Conservation (phyloP, 495 filamentous ascomycete species). For the Aspergillus conjunctus region DNA sequence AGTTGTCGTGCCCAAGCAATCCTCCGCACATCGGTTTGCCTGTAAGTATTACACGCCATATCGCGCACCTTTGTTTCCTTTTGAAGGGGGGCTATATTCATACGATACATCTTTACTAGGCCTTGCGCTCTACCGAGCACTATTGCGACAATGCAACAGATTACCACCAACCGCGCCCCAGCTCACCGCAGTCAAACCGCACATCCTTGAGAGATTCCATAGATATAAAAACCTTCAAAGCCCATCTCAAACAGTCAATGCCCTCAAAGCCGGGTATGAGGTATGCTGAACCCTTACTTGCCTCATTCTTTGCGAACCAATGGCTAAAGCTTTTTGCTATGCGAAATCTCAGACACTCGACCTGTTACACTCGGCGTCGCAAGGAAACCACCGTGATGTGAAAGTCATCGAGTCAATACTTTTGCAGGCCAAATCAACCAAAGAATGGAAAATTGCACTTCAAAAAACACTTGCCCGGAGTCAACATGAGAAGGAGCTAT, state of each 20-base stretch:
- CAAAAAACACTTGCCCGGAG: conserved; percentile 24
- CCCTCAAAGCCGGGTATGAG: conserved; percentile 67
- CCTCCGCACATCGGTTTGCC: conserved; percentile 61
- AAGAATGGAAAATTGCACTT: conserved; percentile 22
- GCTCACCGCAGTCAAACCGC: conserved; percentile 41
- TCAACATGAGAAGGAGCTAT: conserved; percentile 25
- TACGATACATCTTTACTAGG: conserved; percentile 45
- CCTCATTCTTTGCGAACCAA: neutral
- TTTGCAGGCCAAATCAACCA: conserved; percentile 22
- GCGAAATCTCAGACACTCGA: conserved; percentile 37
- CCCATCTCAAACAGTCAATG: conserved; percentile 53
- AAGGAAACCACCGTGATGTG: conserved; percentile 31
- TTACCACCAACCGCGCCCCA: conserved; percentile 47
- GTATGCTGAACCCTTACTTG: conserved; percentile 35
- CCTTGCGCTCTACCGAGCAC: conserved; percentile 71
- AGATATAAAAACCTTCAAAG: conserved; percentile 57
- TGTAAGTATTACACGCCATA: conserved; percentile 48
- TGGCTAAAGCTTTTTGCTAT: conserved; percentile 23
- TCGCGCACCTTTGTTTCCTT: neutral
- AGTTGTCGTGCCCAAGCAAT: conserved; percentile 48
- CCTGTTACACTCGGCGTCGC: conserved; percentile 42
- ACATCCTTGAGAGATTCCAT: conserved; percentile 59
- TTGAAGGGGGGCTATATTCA: conserved; percentile 4
- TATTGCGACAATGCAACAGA: conserved; percentile 61
- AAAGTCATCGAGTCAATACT: conserved; percentile 31